Evolutionary conservation across 2,329 filamentous ascomycete species (phyloP).

Genomic region (Sclerotinia borealis): DNA sequence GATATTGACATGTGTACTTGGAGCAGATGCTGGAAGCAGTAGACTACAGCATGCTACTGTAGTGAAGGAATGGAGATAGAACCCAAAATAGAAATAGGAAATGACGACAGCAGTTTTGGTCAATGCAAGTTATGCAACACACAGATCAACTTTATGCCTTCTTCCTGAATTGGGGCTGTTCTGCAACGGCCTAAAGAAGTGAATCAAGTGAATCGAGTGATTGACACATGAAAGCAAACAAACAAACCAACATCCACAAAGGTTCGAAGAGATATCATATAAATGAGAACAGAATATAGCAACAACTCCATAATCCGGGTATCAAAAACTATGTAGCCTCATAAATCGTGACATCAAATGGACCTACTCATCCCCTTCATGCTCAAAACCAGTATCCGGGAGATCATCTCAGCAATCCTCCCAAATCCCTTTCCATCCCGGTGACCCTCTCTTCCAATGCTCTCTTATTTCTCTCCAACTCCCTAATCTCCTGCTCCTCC

Average conservation of each 20-base stretch:
- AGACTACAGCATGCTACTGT: too few relatives aligned
- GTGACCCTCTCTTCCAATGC: slow-evolving; percentile 57
- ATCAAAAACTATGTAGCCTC: slow-evolving; percentile 6
- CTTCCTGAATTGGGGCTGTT: too few relatives aligned
- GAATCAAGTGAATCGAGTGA: too few relatives aligned
- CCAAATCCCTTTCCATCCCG: slow-evolving; percentile 63
- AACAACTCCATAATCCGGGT: slow-evolving; percentile 4
- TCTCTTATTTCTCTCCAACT: slow-evolving; percentile 57
- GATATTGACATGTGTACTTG: too few relatives aligned
- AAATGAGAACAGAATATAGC: background rate
- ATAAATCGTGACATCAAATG: slow-evolving; percentile 1
- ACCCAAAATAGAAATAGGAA: too few relatives aligned
- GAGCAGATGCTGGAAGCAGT: too few relatives aligned
- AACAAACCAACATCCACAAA: background rate
- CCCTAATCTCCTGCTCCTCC: slow-evolving; percentile 62
- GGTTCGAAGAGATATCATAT: background rate
- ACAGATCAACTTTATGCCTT: too few relatives aligned
- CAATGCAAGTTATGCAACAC: too few relatives aligned
- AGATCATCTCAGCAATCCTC: slow-evolving; percentile 41
- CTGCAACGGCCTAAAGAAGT: too few relatives aligned
- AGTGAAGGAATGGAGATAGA: too few relatives aligned
- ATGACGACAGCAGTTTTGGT: too few relatives aligned
- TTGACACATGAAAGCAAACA: background rate
- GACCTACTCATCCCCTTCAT: background rate
- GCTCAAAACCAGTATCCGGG: background rate